Conservation (phyloP, 768 basidiomycete species). For the Rhodotorula diobovata region DNA sequence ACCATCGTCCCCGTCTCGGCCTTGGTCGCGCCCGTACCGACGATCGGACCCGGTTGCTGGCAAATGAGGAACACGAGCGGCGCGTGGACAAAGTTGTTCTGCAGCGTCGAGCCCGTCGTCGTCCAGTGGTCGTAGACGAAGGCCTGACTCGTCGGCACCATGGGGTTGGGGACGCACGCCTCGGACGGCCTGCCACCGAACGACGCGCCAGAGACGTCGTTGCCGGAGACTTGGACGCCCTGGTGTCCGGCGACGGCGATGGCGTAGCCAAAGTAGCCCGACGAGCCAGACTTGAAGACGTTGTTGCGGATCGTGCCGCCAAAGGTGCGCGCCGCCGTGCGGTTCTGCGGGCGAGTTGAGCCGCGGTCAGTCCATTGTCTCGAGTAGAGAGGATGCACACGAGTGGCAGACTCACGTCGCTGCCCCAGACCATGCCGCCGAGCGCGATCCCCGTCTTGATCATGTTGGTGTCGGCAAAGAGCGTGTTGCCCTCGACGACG, state of each 20-base stretch:
- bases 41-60: slow-evolving; percentile 17
- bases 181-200: slow-evolving; percentile 34
- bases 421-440: slow-evolving; percentile 42
- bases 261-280: slow-evolving; percentile 43
- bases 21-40: not conserved
- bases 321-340: slow-evolving; percentile 26
- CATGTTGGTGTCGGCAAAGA: slow-evolving; percentile 37
- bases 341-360: slow-evolving; percentile 17
- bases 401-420: not conserved
- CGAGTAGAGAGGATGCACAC: not conserved
- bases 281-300: slow-evolving; percentile 34
- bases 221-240: slow-evolving; percentile 34
- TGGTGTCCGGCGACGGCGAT: slow-evolving; percentile 39
- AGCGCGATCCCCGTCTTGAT: slow-evolving; percentile 44
- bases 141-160: slow-evolving; percentile 23
- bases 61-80: slow-evolving; percentile 35
- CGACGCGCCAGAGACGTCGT: slow-evolving; percentile 37
- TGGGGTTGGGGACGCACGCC: slow-evolving; percentile 12
- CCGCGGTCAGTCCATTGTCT: no score
- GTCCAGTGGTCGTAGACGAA: slow-evolving; percentile 36
- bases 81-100: slow-evolving; percentile 19
- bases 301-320: slow-evolving; percentile 41
- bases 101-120: slow-evolving; percentile 14
- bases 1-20: slow-evolving; percentile 5
- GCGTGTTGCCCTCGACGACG: slow-evolving; percentile 40